phyloP scores from a whole-genome alignment of 1,284 basidiomycete species.

The Coriolopsis trogii region DNA sequence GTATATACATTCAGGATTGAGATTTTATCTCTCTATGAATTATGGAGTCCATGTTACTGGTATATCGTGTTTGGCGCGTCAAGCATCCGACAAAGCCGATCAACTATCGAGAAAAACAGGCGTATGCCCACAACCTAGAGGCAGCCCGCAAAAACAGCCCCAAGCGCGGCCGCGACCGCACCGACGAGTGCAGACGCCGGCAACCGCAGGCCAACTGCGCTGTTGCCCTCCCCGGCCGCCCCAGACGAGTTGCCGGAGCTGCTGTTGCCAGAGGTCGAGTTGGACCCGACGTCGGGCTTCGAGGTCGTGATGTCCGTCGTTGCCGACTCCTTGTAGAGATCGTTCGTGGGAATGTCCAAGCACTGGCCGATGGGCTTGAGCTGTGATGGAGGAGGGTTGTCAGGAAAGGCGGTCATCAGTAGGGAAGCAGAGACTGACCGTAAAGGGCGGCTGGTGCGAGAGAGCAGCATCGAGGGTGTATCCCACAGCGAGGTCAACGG shows the following conservation, averaged over 20 bases:
- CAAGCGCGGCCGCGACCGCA: slow-evolving; percentile 12
- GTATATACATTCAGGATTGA: too few relatives aligned
- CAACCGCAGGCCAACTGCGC: slow-evolving; percentile 1
- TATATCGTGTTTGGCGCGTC: not conserved
- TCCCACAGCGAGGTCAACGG: slow-evolving; percentile 86
- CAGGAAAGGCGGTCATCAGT: not conserved
- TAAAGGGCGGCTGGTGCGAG: slow-evolving; percentile 61
- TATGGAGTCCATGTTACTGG: not conserved
- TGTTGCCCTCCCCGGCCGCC: not conserved
- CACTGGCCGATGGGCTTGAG: slow-evolving; percentile 71
- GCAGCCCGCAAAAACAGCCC: slow-evolving; percentile 2
- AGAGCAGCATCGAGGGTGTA: slow-evolving; percentile 81
- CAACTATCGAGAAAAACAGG: not conserved
- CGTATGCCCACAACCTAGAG: too few relatives aligned
- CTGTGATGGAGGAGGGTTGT: slow-evolving; percentile 34
- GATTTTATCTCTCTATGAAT: not conserved
- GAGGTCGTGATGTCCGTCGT: slow-evolving; percentile 44
- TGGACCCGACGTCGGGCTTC: slow-evolving; percentile 37
- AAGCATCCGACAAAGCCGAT: too few relatives aligned
- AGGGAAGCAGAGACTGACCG: slow-evolving; percentile 36
- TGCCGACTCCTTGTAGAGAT: slow-evolving; percentile 70
- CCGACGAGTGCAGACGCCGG: slow-evolving; percentile 10
- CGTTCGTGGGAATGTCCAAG: slow-evolving; percentile 49
- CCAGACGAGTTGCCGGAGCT: not conserved
- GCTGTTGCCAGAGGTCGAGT: slow-evolving; percentile 3